Conservation (phyloP, 257 asterid genomes). For the Jacaranda mimosifolia region DNA sequence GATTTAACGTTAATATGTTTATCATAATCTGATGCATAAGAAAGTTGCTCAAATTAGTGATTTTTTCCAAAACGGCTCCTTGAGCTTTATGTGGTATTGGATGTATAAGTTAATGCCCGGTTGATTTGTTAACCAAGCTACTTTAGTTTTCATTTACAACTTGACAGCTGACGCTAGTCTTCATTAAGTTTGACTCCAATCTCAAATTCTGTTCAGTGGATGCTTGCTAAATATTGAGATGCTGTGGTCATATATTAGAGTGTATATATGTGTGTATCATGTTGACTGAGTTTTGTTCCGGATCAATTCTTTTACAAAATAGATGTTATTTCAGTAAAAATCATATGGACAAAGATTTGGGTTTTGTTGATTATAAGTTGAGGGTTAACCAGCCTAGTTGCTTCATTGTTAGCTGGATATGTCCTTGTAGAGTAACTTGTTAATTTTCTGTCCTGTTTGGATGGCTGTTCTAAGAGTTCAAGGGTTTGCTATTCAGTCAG, state of each 20-base stretch:
- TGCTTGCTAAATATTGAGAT: conserved; percentile 1
- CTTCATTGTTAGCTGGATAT: background rate
- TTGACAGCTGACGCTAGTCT: background rate
- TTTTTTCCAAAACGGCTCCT: background rate
- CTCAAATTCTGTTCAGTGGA: background rate
- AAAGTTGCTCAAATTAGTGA: conserved; percentile 2
- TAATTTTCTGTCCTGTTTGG: background rate
- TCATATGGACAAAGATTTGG: background rate
- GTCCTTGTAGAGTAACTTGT: background rate
- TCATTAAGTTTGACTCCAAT: background rate
- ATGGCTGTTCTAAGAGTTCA: background rate
- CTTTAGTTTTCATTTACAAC: background rate
- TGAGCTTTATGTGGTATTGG: background rate
- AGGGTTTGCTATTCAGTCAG: background rate
- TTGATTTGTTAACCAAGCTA: conserved; percentile 7
- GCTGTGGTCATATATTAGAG: background rate
- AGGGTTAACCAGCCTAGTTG: background rate
- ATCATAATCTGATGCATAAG: background rate
- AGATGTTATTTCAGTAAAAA: background rate
- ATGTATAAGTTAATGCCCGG: background rate
- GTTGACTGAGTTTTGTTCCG: background rate
- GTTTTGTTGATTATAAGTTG: background rate
- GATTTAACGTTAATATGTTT: background rate
- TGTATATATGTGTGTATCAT: background rate
- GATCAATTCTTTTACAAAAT: background rate